These are phyloP conservation scores for Fusarium algeriense DNA, from an alignment of 2,329 filamentous ascomycete species.

Conservation along the genomic window DNA sequence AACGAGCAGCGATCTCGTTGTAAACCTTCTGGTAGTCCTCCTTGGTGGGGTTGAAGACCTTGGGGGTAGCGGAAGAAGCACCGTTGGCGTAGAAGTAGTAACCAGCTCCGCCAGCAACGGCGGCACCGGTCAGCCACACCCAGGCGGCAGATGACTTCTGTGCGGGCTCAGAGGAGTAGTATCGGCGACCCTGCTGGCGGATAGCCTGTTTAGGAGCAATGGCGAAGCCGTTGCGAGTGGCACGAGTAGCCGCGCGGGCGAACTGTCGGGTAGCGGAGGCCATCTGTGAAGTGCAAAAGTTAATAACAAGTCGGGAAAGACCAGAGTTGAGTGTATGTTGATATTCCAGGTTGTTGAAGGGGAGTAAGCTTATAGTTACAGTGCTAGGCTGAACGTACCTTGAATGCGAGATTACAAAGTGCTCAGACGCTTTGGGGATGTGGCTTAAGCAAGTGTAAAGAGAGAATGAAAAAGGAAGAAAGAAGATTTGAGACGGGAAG, in stretches of 20 bases:
- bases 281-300: slow-evolving; percentile 46
- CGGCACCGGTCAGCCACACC: slow-evolving; percentile 70
- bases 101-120: slow-evolving; percentile 71
- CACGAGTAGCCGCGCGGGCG: slow-evolving; percentile 70
- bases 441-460: slow-evolving; percentile 23
- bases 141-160: slow-evolving; percentile 63
- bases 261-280: slow-evolving; percentile 65
- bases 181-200: slow-evolving; percentile 80
- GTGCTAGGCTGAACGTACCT: slow-evolving; percentile 33
- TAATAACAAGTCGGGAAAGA: slow-evolving; percentile 8
- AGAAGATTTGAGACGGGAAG: slow-evolving; percentile 15
- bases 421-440: slow-evolving; percentile 18
- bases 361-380: not conserved
- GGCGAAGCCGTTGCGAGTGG: slow-evolving; percentile 68
- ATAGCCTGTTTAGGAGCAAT: slow-evolving; percentile 74
- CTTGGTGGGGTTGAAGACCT: slow-evolving; percentile 78
- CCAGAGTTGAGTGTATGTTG: not conserved
- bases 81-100: slow-evolving; percentile 75
- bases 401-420: slow-evolving; percentile 19
- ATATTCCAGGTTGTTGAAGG: not conserved
- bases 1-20: slow-evolving; percentile 80
- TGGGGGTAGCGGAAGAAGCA: slow-evolving; percentile 62
- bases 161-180: slow-evolving; percentile 79
- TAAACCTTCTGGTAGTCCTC: slow-evolving; percentile 97
- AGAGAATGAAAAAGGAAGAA: slow-evolving; percentile 9